Percentiles rank a stretch among this genome's conserved stretches.
These are phyloP conservation scores for Metrosideros polymorpha DNA, from an alignment of 441 rosid species.

Conservation along the genomic window DNA sequence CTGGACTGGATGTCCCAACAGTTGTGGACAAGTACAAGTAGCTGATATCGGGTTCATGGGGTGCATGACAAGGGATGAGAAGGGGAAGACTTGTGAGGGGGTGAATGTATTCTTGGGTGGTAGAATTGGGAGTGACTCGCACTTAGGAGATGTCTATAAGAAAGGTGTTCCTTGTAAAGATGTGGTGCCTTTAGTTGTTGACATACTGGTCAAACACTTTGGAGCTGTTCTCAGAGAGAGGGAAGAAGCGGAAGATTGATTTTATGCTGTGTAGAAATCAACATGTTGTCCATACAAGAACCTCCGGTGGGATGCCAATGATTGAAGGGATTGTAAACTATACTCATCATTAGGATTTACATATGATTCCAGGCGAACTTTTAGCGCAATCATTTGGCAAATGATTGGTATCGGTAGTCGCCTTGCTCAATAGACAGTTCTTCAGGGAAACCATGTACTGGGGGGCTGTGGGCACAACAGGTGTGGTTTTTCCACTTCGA, in stretches of 20 bases:
- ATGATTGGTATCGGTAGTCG: background rate
- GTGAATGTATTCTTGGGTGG: constrained; percentile 83
- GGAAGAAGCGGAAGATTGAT: constrained; percentile 74
- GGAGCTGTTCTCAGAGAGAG: constrained; percentile 84
- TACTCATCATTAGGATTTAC: background rate
- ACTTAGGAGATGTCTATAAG: constrained; percentile 66
- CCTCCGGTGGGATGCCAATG: background rate
- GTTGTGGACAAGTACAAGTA: constrained; percentile 88
- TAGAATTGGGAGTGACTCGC: constrained; percentile 78
- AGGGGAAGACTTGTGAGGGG: constrained; percentile 65
- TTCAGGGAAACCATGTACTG: background rate
- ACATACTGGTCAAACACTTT: constrained; percentile 59
- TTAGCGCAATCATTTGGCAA: background rate
- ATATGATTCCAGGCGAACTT: background rate
- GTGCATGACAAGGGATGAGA: constrained; percentile 76
- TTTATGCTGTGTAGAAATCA: background rate
- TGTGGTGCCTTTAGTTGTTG: constrained; percentile 69
- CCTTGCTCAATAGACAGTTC: background rate
- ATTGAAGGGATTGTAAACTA: background rate
- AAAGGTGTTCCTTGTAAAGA: constrained; percentile 80
- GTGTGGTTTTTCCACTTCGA: background rate
- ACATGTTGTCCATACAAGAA: background rate
- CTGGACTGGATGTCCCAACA: constrained; percentile 98
- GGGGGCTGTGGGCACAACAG: background rate
- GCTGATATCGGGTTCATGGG: constrained; percentile 98